Conservation (phyloP, 148 eudicot genomes). For the Rhododendron griersonianum region DNA sequence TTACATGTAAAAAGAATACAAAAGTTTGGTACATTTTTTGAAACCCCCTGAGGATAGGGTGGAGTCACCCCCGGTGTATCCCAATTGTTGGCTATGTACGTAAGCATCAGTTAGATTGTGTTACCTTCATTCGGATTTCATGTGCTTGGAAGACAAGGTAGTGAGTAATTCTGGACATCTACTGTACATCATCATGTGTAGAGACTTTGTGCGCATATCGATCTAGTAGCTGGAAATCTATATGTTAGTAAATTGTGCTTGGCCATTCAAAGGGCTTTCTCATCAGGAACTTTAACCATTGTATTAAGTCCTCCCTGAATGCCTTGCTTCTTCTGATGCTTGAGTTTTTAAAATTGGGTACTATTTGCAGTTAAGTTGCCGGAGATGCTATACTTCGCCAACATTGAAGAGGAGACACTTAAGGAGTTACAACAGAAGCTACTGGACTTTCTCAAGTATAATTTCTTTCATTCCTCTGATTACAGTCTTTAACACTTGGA, state of each 20-base stretch:
- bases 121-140: not conserved
- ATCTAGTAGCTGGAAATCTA: not conserved
- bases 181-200: not conserved
- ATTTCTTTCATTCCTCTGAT: slow-evolving; percentile 2
- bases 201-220: not conserved
- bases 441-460: slow-evolving; percentile 74
- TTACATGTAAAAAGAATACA: no score
- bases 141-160: not conserved
- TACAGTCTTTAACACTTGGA: not conserved
- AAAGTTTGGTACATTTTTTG: no score
- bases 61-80: not conserved
- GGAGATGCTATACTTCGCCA: slow-evolving; percentile 52
- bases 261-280: not conserved
- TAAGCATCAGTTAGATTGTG: not conserved
- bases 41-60: not conserved
- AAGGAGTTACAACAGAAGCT: slow-evolving; percentile 61
- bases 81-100: not conserved
- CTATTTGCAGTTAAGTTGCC: slow-evolving; percentile 73
- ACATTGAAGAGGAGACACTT: slow-evolving; percentile 69
- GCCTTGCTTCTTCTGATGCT: not conserved
- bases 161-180: not conserved
- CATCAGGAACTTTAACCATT: not conserved
- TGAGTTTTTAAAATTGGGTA: not conserved
- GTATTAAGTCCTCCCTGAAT: not conserved
- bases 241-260: not conserved